Evolutionary conservation across 495 filamentous ascomycete genomes (phyloP), one percentile per base, ranked within the genome.

Genomic region (Lichenothelia convexa): DNA sequence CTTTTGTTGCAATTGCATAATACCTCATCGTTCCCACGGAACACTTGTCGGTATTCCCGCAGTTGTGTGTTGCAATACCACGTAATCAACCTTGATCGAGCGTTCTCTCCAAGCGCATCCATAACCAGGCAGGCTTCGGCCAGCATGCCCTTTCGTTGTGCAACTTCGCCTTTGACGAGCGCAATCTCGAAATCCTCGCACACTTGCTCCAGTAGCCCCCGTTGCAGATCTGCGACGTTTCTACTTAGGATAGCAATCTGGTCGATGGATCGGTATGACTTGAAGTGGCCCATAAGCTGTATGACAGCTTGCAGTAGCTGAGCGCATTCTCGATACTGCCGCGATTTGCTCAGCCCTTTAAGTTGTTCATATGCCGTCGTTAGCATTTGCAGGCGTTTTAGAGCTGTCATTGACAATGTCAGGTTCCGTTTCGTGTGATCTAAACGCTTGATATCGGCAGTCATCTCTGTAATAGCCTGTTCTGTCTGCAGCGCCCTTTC

Each of bases 11-110:
- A 22, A 37, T 33, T 32, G 40, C n/a, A n/a, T n/a, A n/a, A n/a
- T 37, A 55, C 54, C 54, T 97, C 89, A 56, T 97, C 89, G 53
- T 86, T 94, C 18, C 87, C 87, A 17, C 83, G 65, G 58, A 97
- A 97, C 3, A 97, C 77, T 53, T 92, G 83, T 21, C 89, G 70
- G 51, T 97, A 97, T 56, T 97, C 89, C 24, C 89, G 71, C 40
- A 97, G 63, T 61, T 94, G 82, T 7, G 89, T 93, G 48, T 97
- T 97, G 59, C 91, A 87, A 51, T 97, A 97, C 89, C 89, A 97
- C 18, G 78, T 89, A 43, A 94, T 67, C 18, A 97, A 57, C 37
- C 89, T 64, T 2, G 79, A 67, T 45, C 76, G 70, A 27, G 91
- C 87, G 52, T 78, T 77, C 3, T 95, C 89, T 4, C 91, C 91